Conservation (phyloP, 2,329 filamentous ascomycete genomes). For the Colletotrichum tropicale region DNA sequence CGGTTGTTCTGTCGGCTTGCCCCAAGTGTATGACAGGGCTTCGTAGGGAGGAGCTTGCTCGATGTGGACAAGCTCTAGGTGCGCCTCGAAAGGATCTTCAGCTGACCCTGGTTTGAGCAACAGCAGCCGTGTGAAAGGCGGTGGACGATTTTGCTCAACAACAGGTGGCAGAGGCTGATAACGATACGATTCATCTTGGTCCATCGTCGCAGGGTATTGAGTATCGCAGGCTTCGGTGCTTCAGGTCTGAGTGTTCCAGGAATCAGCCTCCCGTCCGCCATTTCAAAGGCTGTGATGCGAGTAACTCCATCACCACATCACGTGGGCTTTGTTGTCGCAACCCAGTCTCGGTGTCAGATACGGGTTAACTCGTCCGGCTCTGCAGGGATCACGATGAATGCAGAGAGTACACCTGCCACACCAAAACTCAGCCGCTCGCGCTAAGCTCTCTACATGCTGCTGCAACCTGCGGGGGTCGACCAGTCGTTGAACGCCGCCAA, state of each 20-base stretch:
- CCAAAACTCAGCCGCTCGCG: constrained; percentile 2
- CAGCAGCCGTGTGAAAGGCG: constrained; percentile 17
- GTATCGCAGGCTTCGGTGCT: background rate
- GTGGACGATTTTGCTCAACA: background rate
- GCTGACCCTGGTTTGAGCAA: constrained; percentile 5
- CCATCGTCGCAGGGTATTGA: background rate
- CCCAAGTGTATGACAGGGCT: constrained; percentile 22
- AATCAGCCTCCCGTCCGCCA: background rate
- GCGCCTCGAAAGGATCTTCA: constrained; percentile 15
- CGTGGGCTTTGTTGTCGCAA: background rate
- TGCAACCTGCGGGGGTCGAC: background rate
- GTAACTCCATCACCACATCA: background rate
- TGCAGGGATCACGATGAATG: background rate
- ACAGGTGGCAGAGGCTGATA: constrained; percentile 16
- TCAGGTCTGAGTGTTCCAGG: background rate
- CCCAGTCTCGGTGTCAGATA: background rate
- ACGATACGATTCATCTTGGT: background rate
- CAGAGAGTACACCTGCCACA: background rate
- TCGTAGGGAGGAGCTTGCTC: constrained; percentile 18
- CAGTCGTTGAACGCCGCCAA: background rate
- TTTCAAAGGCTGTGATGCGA: background rate
- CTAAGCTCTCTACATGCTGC: background rate
- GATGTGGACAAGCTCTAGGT: constrained; percentile 11
- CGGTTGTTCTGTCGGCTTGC: constrained; percentile 1
- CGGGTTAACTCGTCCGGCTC: background rate